Conservation (phyloP, 1,284 basidiomycete species). For the Ceratobasidium sp. region DNA sequence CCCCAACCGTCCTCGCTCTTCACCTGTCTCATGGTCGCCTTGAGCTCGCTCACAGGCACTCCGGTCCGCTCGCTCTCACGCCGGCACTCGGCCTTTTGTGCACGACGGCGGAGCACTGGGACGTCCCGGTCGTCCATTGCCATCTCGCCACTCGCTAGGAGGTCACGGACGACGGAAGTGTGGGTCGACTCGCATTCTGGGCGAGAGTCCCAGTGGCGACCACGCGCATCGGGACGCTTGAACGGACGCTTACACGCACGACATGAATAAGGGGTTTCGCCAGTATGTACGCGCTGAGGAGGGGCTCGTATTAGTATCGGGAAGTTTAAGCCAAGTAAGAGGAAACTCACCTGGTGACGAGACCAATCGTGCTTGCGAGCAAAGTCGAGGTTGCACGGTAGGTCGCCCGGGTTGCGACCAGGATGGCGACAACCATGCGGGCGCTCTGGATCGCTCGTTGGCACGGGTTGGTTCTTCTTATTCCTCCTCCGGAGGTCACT, state of each 20-base stretch:
- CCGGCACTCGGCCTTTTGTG: conserved; percentile 28
- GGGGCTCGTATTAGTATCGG: background rate
- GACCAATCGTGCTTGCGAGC: conserved; percentile 41
- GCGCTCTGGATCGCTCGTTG: conserved; percentile 22
- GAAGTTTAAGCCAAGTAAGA: background rate
- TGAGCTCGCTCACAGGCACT: conserved; percentile 30
- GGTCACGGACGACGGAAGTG: background rate
- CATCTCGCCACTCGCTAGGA: conserved; percentile 14
- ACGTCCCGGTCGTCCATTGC: conserved; percentile 21
- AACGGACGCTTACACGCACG: conserved; percentile 6
- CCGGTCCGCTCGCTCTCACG: conserved; percentile 32
- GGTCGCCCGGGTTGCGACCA: conserved; percentile 3
- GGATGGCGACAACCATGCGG: conserved; percentile 36
- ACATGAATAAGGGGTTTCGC: conserved; percentile 33
- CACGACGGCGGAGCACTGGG: conserved; percentile 32
- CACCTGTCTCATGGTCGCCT: conserved; percentile 14
- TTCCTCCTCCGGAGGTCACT: conserved; percentile 4
- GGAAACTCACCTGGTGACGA: conserved; percentile 35
- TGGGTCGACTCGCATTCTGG: conserved; percentile 22
- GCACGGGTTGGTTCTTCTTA: conserved; percentile 2
- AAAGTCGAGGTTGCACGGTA: conserved; percentile 31
- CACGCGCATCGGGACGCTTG: conserved; percentile 38
- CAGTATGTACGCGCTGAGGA: conserved; percentile 33
- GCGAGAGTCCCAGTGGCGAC: conserved; percentile 40
- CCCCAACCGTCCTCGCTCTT: background rate